Conservation (phyloP, 495 filamentous ascomycete species). For the Aspergillus avenaceus region DNA sequence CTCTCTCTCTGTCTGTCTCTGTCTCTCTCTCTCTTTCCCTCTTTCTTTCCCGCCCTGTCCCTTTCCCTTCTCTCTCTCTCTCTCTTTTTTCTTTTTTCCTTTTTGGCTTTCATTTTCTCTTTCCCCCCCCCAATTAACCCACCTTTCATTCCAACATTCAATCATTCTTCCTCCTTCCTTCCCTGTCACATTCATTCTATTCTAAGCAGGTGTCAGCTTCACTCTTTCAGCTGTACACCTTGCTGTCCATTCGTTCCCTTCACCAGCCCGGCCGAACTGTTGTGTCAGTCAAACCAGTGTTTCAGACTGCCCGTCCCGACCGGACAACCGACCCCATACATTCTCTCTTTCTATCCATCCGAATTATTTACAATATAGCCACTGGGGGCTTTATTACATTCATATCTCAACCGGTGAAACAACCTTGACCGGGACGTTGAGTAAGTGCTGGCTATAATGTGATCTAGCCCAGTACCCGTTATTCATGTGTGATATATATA, state of each 20-base stretch:
- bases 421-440: constrained; percentile 1
- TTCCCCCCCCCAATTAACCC: too few relatives aligned
- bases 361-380: background rate
- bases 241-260: constrained; percentile 50
- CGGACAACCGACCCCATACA: constrained; percentile 15
- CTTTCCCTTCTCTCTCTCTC: constrained; percentile 39
- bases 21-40: constrained; percentile 5
- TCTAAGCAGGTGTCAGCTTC: constrained; percentile 67
- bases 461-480: background rate
- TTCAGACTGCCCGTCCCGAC: constrained; percentile 1
- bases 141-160: constrained; percentile 37
- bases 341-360: constrained; percentile 9
- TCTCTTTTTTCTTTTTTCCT: constrained; percentile 39
- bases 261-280: constrained; percentile 11
- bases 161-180: constrained; percentile 25
- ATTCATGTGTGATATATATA: background rate
- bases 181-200: constrained; percentile 24
- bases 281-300: constrained; percentile 1
- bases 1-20: constrained; percentile 20
- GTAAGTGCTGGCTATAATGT: background rate
- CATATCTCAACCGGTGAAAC: background rate
- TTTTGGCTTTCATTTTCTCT: constrained; percentile 43
- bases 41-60: constrained; percentile 18
- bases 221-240: constrained; percentile 71
- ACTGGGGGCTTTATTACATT: background rate